Base-by-base conservation (phyloP, 2,329 filamentous ascomycete species). In the Fusarium sacchari region DNA sequence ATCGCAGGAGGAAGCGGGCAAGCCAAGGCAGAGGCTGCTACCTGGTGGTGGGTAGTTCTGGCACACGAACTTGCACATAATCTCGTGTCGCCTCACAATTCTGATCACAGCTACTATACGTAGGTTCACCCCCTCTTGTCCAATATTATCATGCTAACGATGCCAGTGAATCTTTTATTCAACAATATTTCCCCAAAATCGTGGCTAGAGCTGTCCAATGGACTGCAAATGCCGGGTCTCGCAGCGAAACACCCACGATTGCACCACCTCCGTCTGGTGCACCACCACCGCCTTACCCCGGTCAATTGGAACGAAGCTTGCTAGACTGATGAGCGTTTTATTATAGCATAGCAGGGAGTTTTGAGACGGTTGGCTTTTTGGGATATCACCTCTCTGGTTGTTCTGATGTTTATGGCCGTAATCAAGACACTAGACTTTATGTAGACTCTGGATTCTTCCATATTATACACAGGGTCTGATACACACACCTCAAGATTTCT, bases 11-110 rank as follows among this genome's bases (percentile, higher is more conserved):
- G 58, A 28, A 79, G 53, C 30, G 80, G 81, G 5, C 83, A 87
- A 60, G 88, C 85, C 22, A 90, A 86, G 79, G 86, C 89, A 8
- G 93, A 96, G 69, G 94, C 94, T 6, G 85, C 90, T 64, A 89
- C 92, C 3, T 97, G 95, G 86, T 98, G 96, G 96, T 98, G 93
- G 90, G 93, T 97, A 72, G 95, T 96, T n/a, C 82, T 98, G 69
- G 97, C 95, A 71, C 96, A 99, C 81, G 97, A 99, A 84, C 84
- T 99, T 81, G 95, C 96, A 65, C 96, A 99, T 83, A 99, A 99
- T 80, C 84, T 99, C 61, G 94, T 97, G 14, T 83, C 84, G 42
- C 88, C 90, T 71, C 96, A 98, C 81, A 92, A 92, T 78, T 86
- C 93, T 22, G 89, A 93, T 60, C 94, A 97, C 82, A 93, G 91